Percentiles rank a stretch among this genome's conserved stretches.
Evolutionary conservation across 192 early-diverging fungal species (phyloP).

Genomic region (Backusella morwellensis): DNA sequence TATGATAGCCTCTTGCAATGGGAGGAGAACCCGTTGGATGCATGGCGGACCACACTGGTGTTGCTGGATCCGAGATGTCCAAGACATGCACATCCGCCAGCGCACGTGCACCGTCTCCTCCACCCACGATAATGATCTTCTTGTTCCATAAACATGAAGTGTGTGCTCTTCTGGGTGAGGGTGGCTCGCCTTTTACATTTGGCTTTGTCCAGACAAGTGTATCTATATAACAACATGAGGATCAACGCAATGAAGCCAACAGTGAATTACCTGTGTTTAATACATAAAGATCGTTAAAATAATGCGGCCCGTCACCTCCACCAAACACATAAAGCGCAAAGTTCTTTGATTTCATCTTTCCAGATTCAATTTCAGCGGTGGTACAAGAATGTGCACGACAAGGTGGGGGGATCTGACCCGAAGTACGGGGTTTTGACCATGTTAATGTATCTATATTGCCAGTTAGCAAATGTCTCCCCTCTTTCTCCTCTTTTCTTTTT

Average conservation of each 20-base stretch:
- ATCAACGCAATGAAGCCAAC: no score
- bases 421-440: constrained; percentile 71
- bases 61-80: constrained; percentile 45
- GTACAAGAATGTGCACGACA: constrained; percentile 83
- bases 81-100: constrained; percentile 75
- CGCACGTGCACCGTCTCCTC: constrained; percentile 83
- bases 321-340: constrained; percentile 75
- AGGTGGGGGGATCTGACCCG: constrained; percentile 65
- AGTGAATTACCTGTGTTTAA: constrained; percentile 61
- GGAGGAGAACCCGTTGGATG: constrained; percentile 65
- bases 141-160: constrained; percentile 76
- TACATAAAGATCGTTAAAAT: constrained; percentile 78
- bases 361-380: constrained; percentile 54
- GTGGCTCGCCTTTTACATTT: constrained; percentile 46
- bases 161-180: constrained; percentile 78
- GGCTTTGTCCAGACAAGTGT: constrained; percentile 73
- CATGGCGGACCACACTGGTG: constrained; percentile 55
- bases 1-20: constrained; percentile 84
- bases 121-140: constrained; percentile 81
- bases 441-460: constrained; percentile 67
- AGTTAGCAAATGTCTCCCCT: background rate
- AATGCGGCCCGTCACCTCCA: constrained; percentile 83
- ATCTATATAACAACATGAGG: constrained; percentile 20
- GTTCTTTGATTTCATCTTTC: constrained; percentile 2
- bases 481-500: background rate